phyloP scores from a whole-genome alignment of 2,329 filamentous ascomycete species.

The Colletotrichum cordylinicola region DNA sequence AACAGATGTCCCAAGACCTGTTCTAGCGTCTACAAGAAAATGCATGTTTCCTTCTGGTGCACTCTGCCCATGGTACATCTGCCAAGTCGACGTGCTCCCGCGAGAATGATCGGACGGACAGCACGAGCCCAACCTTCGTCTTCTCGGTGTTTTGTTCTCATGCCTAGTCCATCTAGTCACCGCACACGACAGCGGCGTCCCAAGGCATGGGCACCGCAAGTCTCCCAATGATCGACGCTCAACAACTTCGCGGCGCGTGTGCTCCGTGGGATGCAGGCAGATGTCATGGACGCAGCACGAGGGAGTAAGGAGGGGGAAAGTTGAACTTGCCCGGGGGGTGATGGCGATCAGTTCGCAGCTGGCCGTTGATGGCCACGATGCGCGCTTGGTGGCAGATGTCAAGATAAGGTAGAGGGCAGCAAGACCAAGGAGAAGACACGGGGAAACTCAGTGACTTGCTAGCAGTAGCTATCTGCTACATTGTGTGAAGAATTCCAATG shows the following conservation, averaged over 20 bases:
- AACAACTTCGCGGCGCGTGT: background rate
- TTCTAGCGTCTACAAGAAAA: background rate
- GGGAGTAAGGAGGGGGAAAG: background rate
- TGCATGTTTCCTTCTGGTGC: background rate
- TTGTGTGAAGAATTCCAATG: background rate
- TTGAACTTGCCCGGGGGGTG: background rate
- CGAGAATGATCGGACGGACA: background rate
- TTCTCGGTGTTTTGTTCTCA: background rate
- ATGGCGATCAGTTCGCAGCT: background rate
- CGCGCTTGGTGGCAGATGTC: background rate
- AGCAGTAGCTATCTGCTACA: background rate
- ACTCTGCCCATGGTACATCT: background rate
- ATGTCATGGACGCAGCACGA: background rate
- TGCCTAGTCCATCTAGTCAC: background rate
- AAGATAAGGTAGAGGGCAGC: background rate
- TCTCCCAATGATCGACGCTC: background rate
- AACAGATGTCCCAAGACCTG: background rate
- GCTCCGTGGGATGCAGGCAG: background rate
- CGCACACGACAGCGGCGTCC: background rate
- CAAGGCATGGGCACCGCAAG: background rate
- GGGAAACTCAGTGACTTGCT: background rate
- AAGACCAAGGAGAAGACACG: background rate
- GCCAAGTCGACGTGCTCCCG: background rate
- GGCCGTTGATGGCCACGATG: background rate
- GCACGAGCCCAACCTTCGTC: background rate